phyloP scores from a whole-genome alignment of 768 basidiomycete species.

The Clitopilus hobsonii region DNA sequence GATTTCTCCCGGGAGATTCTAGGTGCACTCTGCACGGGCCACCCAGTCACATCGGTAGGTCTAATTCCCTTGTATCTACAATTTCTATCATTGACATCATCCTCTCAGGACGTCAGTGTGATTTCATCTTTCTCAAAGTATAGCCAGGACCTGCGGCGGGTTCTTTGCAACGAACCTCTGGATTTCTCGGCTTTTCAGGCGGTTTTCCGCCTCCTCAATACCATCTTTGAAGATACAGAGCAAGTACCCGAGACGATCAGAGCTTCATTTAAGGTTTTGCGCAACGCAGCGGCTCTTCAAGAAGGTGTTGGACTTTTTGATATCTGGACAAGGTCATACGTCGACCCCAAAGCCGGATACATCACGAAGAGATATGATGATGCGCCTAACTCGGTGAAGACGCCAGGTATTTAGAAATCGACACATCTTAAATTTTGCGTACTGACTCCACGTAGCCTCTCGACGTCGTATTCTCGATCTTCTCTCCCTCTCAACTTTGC shows the following conservation, averaged over 20 bases:
- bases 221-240: constrained; percentile 31
- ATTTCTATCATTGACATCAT: too few species aligned
- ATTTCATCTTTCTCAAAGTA: constrained; percentile 32
- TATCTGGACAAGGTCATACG: background rate
- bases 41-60: too few species aligned
- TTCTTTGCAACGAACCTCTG: constrained; percentile 32
- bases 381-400: too few species aligned
- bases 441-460: constrained; percentile 21
- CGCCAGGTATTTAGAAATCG: background rate
- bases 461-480: constrained; percentile 37
- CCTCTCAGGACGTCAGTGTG: constrained; percentile 23
- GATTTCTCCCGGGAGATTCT: too few species aligned
- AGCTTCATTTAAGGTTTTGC: constrained; percentile 33
- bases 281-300: constrained; percentile 41
- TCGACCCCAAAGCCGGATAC: background rate
- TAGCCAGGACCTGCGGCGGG: constrained; percentile 38
- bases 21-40: too few species aligned
- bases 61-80: too few species aligned
- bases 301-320: background rate
- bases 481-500: constrained; percentile 31
- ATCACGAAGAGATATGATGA: background rate
- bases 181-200: constrained; percentile 69
- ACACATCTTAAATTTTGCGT: background rate
- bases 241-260: constrained; percentile 26
- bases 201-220: constrained; percentile 48